Conservation (phyloP, 805 yeast genomes). For the Starmerella bombicola region DNA sequence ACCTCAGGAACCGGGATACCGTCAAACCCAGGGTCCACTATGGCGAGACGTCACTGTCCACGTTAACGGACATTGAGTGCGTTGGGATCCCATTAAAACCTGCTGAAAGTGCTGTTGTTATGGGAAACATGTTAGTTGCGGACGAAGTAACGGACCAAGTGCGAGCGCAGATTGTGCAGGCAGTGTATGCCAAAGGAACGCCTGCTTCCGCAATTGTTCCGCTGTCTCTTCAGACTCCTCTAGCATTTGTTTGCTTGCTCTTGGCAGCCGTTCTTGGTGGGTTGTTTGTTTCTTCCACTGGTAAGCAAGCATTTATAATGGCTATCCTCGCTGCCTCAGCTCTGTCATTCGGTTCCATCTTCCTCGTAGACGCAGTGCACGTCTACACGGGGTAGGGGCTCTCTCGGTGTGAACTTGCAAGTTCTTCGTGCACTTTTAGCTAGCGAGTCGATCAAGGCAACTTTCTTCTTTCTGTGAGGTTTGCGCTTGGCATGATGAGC, state of each 20-base stretch:
- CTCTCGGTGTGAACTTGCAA: too few species aligned
- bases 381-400: conserved; percentile 34
- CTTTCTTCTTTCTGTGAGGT: too few species aligned
- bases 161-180: conserved; percentile 3
- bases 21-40: too few species aligned
- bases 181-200: conserved; percentile 10
- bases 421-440: too few species aligned
- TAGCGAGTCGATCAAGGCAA: not conserved
- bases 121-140: too few species aligned
- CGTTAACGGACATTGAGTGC: too few species aligned
- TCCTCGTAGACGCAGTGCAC: conserved; percentile 35
- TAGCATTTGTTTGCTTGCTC: conserved; percentile 16
- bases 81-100: too few species aligned
- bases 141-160: too few species aligned
- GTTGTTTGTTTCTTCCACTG: not conserved
- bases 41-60: too few species aligned
- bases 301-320: not conserved
- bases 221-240: conserved; percentile 20
- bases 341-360: conserved; percentile 33
- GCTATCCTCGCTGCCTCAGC: not conserved
- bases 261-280: conserved; percentile 17
- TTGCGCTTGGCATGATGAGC: too few species aligned
- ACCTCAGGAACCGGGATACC: too few species aligned
- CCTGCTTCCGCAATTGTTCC: conserved; percentile 22
- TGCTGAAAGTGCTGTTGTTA: too few species aligned